Conservation (phyloP, 2,329 filamentous ascomycete genomes). For the Trichoderma asperellum region DNA sequence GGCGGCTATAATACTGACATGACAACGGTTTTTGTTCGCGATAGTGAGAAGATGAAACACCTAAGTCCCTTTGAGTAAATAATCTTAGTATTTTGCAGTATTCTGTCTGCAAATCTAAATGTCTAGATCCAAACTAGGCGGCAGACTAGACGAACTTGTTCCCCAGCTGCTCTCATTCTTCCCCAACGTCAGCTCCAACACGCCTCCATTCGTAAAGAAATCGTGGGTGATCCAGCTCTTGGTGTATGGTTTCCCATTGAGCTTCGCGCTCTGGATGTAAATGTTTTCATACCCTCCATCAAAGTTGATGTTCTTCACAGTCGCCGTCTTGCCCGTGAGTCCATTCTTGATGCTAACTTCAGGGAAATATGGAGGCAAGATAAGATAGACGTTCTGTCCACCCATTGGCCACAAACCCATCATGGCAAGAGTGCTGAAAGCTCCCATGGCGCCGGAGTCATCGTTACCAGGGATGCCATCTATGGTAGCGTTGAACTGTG, state of each 20-base stretch:
- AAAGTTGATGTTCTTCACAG: conserved; percentile 37
- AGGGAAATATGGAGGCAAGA: conserved; percentile 55
- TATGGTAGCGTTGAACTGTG: conserved; percentile 66
- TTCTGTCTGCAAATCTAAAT: neutral
- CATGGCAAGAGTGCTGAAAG: conserved; percentile 54
- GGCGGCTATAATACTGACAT: neutral
- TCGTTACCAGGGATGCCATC: conserved; percentile 62
- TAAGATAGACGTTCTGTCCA: conserved; percentile 57
- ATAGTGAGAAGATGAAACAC: neutral
- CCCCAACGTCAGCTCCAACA: conserved; percentile 60
- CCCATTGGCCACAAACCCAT: conserved; percentile 59
- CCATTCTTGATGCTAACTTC: conserved; percentile 46
- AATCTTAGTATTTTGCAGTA: neutral
- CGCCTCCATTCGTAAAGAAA: conserved; percentile 62
- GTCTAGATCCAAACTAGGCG: conserved; percentile 20
- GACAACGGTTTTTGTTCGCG: neutral
- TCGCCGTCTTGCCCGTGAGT: conserved; percentile 35
- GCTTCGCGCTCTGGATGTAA: conserved; percentile 62
- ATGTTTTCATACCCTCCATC: conserved; percentile 55
- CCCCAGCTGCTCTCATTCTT: conserved; percentile 49
- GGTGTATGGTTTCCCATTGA: conserved; percentile 58
- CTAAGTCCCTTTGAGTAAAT: neutral
- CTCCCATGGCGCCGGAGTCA: conserved; percentile 58
- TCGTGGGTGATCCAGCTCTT: conserved; percentile 64
- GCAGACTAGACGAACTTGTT: conserved; percentile 6